Evolutionary conservation across 495 filamentous ascomycete genomes (phyloP), one percentile per base, ranked within the genome.

Genomic region (Cenococcum geophilum): DNA sequence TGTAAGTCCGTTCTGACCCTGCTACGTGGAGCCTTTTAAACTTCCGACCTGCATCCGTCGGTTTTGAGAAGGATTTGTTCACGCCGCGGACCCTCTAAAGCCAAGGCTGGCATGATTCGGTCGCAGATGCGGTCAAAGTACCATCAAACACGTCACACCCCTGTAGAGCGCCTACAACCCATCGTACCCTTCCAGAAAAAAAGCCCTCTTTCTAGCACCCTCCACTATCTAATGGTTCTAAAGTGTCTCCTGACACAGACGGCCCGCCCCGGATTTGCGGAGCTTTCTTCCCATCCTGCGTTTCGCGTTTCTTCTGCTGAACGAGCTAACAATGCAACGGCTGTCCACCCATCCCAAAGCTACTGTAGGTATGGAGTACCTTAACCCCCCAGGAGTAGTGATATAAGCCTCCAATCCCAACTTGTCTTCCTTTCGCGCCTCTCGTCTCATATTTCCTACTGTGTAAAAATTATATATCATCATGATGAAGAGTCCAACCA

Each of bases 1-100:
- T 52, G 49, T 20, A 32, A 25, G 49, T 52, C 49, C 23, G 25
- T 27, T 11, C 25, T 25, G 49, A 52, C 49, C 49, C 49, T 52
- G 49, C 49, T 52, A 52, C 49, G 49, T 52, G 49, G 40, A 45
- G 49, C 49, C 45, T 18, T 27, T 32, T 52, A 52, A 52, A 23
- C 20, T 18, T 52, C 49, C 49, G 49, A 52, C 49, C 49, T 52
- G 21, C 49, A 52, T 52, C 20, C 25, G 49, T 52, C 49, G 16
- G 10, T 27, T 18, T 23, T 16, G 21, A 23, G 21, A 52, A 52
- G 49, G 49, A 52, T 52, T 52, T 52, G 20, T 23, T 52, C 49
- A 20, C 49, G 49, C 49, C 22, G 45, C 22, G 8, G 45, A 25
- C 21, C 49, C 25, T 52, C 49, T 8, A 52, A 1, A 10, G 49